Evolutionary conservation across 495 filamentous ascomycete species (phyloP), one percentile per base, ranked within the genome.

Genomic region (Penicilliopsis zonata): DNA sequence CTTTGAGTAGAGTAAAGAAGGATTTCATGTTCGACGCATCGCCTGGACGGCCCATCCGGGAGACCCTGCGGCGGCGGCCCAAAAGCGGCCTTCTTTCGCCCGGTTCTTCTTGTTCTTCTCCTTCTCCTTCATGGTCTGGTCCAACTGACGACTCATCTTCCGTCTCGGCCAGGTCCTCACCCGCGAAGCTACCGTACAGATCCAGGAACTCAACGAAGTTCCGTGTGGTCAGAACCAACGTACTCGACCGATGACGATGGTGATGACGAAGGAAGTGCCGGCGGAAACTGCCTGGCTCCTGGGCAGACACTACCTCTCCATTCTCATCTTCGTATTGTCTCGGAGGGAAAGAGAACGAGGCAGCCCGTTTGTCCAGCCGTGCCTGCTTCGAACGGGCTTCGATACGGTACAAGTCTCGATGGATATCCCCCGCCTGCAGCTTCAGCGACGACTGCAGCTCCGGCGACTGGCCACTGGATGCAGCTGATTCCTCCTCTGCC

Each of bases 1-100:
- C 86, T 57, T 94, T 94, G 29, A 94, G 66, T 24, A 94, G 64
- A 3, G 74, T 79, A 43, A 82, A 80, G 51, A 82, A 81, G 4
- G 78, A 72, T 50, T 74, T 74, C 10, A 53, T 43, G 10, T 65
- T 70, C n/a, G 61, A 63, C 0, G 78, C 73, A 45, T 73, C 69
- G 4, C 69, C 74, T 3, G 62, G 53, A 17, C 53, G 61, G 12
- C 24, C 43, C 13, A 49, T 44, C 18, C 63, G 52, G 4, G 65
- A 61, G 28, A 48, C 59, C 44, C 52, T 65, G 4, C 68, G 58
- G 9, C 59, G 21, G 25, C 25, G 47, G 2, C 61, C 57, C 22
- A 81, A 65, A 17, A 83, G 58, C 2, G 77, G 72, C 33, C 59
- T 61, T 12, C 41, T 38, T 31, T 50, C 51, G 40, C 53, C 42